Conservation (phyloP, 768 basidiomycete genomes). For the Boletus subparvulus region DNA sequence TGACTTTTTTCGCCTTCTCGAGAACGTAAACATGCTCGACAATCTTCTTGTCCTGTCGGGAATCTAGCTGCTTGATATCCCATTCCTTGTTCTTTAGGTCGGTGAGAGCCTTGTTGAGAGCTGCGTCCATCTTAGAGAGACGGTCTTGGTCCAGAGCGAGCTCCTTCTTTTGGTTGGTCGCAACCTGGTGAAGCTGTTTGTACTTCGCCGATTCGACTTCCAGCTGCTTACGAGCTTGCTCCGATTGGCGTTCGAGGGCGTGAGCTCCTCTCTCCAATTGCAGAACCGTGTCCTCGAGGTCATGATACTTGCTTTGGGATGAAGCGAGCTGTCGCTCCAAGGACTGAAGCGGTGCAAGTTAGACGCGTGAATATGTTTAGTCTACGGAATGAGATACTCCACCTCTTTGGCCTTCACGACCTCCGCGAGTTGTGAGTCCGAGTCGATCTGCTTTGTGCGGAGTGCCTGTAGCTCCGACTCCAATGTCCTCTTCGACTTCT, state of each 20-base stretch:
- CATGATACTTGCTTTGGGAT: constrained; percentile 74
- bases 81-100: constrained; percentile 82
- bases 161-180: constrained; percentile 66
- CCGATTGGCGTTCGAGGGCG: constrained; percentile 68
- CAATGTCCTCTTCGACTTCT: constrained; percentile 63
- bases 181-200: constrained; percentile 67
- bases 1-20: constrained; percentile 92
- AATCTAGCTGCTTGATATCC: constrained; percentile 83
- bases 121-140: constrained; percentile 70
- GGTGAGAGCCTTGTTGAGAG: constrained; percentile 75
- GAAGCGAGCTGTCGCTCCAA: constrained; percentile 74
- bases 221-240: constrained; percentile 68
- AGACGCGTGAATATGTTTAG: not conserved
- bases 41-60: constrained; percentile 94
- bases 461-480: constrained; percentile 74
- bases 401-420: constrained; percentile 74
- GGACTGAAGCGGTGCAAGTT: constrained; percentile 43
- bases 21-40: constrained; percentile 97
- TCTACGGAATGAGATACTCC: constrained; percentile 15
- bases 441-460: constrained; percentile 66
- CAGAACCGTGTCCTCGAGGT: constrained; percentile 85
- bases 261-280: constrained; percentile 82
- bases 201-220: constrained; percentile 72
- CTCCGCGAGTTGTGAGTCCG: constrained; percentile 62
- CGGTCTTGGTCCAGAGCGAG: constrained; percentile 65